Conservation (phyloP, 129 eudicot species). For the Centrapalus pauciflorus region DNA sequence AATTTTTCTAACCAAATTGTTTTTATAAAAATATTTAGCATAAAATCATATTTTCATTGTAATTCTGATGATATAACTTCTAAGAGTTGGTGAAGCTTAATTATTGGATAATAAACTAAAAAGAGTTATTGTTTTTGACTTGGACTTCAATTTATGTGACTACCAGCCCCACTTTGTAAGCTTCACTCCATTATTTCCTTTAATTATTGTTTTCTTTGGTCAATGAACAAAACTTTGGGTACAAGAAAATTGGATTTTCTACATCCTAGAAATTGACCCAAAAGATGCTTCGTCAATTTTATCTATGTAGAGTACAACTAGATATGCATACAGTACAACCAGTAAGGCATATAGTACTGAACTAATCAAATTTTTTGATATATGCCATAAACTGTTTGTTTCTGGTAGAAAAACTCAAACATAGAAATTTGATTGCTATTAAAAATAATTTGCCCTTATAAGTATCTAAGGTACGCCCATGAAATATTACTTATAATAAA, state of each 20-base stretch:
- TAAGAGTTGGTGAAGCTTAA: not conserved
- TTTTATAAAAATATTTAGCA: too few relatives aligned
- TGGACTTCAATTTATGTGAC: not conserved
- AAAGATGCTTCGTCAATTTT: slow-evolving; percentile 4
- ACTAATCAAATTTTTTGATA: not conserved
- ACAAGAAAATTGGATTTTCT: slow-evolving; percentile 20
- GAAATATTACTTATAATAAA: not conserved
- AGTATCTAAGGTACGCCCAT: not conserved
- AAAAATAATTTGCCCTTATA: too few relatives aligned
- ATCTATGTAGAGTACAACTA: not conserved
- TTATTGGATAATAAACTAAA: not conserved
- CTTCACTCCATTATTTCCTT: not conserved
- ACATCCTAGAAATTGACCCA: slow-evolving; percentile 8
- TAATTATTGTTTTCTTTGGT: slow-evolving; percentile 9
- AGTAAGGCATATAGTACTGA: too few relatives aligned
- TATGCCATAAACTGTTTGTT: not conserved
- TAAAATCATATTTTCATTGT: too few relatives aligned
- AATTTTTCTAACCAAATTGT: too few relatives aligned
- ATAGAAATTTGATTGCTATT: too few relatives aligned
- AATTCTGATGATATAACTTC: too few relatives aligned
- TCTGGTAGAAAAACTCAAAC: not conserved
- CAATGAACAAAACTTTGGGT: slow-evolving; percentile 21
- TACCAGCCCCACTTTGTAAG: slow-evolving; percentile 20
- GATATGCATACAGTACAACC: not conserved
- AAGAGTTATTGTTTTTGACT: slow-evolving; percentile 4